These are phyloP conservation scores for Pseudofabraea citricarpa DNA, from an alignment of 2,329 filamentous ascomycete species.

Conservation along the genomic window DNA sequence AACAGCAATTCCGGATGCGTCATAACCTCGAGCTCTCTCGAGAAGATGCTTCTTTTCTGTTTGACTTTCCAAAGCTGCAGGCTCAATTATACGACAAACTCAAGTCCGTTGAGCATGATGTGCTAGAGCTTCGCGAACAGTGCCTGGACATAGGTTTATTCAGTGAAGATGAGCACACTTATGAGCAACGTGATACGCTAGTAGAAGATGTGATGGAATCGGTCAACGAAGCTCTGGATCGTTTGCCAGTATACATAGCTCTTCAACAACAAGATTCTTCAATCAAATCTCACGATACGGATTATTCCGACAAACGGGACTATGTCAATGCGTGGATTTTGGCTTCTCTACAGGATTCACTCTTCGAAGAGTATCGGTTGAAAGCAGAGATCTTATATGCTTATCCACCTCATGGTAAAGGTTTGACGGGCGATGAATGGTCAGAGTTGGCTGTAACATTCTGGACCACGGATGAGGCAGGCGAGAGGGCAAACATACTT, in stretches of 20 bases:
- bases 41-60: constrained; percentile 10
- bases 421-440: constrained; percentile 13
- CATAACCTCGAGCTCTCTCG: constrained; percentile 9
- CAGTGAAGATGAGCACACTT: constrained; percentile 12
- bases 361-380: constrained; percentile 11
- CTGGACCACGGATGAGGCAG: constrained; percentile 15
- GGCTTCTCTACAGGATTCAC: constrained; percentile 16
- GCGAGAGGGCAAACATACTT: constrained; percentile 5
- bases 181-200: constrained; percentile 15
- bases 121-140: constrained; percentile 12
- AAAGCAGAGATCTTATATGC: constrained; percentile 11
- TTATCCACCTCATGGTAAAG: constrained; percentile 1
- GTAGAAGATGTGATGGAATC: constrained; percentile 17
- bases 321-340: constrained; percentile 20
- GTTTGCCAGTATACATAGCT: constrained; percentile 14
- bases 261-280: background rate
- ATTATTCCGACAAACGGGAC: constrained; percentile 13
- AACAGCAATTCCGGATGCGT: constrained; percentile 10
- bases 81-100: constrained; percentile 11
- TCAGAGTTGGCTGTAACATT: constrained; percentile 10
- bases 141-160: constrained; percentile 17
- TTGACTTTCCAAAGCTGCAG: constrained; percentile 12
- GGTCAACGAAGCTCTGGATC: constrained; percentile 14
- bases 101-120: constrained; percentile 10
- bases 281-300: background rate